Conservation (phyloP, 2,329 filamentous ascomycete genomes). For the Fusarium illudens region DNA sequence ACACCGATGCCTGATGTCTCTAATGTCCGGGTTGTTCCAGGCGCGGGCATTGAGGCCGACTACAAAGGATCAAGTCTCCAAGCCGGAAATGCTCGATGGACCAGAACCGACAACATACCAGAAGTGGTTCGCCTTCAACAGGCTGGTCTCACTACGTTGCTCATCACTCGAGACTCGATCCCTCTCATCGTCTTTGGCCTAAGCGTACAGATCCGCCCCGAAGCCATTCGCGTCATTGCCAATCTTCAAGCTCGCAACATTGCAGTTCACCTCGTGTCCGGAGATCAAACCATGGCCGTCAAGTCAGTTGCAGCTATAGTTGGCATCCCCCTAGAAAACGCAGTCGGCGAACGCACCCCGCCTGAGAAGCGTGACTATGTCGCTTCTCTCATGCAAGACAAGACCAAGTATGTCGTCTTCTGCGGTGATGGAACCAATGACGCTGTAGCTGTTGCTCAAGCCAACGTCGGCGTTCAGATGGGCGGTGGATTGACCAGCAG, state of each 20-base stretch:
- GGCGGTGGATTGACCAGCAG: slow-evolving; percentile 53
- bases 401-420: slow-evolving; percentile 58
- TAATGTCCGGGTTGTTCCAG: slow-evolving; percentile 51
- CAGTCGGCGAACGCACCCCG: slow-evolving; percentile 58
- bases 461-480: slow-evolving; percentile 67
- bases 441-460: slow-evolving; percentile 67
- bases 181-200: slow-evolving; percentile 57
- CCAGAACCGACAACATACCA: slow-evolving; percentile 35
- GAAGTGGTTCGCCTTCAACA: slow-evolving; percentile 28
- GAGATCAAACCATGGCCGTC: slow-evolving; percentile 61
- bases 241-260: slow-evolving; percentile 57
- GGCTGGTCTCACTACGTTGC: slow-evolving; percentile 27
- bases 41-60: slow-evolving; percentile 51
- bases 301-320: slow-evolving; percentile 50
- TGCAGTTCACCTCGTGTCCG: slow-evolving; percentile 59
- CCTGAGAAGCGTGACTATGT: slow-evolving; percentile 56
- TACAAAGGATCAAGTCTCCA: slow-evolving; percentile 44
- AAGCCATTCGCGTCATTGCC: slow-evolving; percentile 55
- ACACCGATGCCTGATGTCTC: slow-evolving; percentile 22
- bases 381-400: background rate
- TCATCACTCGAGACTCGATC: slow-evolving; percentile 36
- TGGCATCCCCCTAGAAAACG: slow-evolving; percentile 47
- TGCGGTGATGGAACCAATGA: slow-evolving; percentile 73
- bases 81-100: slow-evolving; percentile 59
- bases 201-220: slow-evolving; percentile 31